A percentile compares a stretch with the other conserved stretches of the same genome.
These are phyloP conservation scores for Neofusicoccum umdonicola DNA, from an alignment of 2,329 filamentous ascomycete species.

Conservation along the genomic window DNA sequence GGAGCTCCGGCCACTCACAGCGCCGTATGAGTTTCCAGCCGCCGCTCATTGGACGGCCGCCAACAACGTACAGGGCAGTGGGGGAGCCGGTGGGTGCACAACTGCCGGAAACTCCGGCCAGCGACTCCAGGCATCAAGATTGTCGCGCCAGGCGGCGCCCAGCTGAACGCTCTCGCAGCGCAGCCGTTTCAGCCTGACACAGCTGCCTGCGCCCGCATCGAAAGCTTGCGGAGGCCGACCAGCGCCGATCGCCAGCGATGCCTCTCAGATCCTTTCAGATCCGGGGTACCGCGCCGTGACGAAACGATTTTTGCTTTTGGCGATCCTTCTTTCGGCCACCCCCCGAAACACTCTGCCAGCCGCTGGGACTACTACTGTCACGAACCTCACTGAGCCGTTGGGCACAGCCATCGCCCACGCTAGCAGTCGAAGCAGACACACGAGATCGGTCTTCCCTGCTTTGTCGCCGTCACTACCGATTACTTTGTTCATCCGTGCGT, in stretches of 20 bases:
- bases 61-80: neutral
- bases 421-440: too few relatives aligned
- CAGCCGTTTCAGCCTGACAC: neutral
- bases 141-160: too few relatives aligned
- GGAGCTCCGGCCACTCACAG: constrained; percentile 3
- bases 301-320: neutral
- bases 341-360: neutral
- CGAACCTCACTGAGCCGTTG: too few relatives aligned
- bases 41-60: constrained; percentile 2
- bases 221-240: neutral
- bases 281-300: neutral
- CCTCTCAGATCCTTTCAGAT: neutral
- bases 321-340: neutral
- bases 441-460: too few relatives aligned
- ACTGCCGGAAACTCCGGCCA: constrained; percentile 4
- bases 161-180: neutral
- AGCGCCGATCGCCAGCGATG: neutral
- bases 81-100: neutral
- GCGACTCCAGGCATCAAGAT: neutral
- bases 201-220: neutral
- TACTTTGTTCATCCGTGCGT: too few relatives aligned
- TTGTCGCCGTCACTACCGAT: too few relatives aligned
- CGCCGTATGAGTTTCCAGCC: neutral
- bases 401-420: too few relatives aligned
- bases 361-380: neutral